phyloP scores from a whole-genome alignment of 805 yeast genomes.

The Vanderwaltozyma yarrowii region DNA sequence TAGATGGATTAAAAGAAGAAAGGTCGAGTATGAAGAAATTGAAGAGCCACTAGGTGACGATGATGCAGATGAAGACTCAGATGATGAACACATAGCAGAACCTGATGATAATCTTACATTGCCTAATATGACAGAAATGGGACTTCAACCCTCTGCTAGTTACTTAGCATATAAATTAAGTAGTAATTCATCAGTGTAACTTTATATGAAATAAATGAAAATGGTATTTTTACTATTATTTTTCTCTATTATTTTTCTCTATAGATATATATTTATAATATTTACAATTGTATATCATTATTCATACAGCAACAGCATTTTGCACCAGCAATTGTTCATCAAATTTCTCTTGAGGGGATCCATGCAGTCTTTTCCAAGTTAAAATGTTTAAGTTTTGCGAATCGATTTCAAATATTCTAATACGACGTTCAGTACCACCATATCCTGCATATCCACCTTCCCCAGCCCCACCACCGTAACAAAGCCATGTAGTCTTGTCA shows the following conservation, averaged over 20 bases:
- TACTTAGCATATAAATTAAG: slow-evolving; percentile 55
- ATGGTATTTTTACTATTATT: too few relatives aligned
- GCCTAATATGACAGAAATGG: slow-evolving; percentile 18
- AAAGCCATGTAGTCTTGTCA: slow-evolving; percentile 52
- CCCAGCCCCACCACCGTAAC: slow-evolving; percentile 91
- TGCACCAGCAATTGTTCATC: slow-evolving; percentile 27
- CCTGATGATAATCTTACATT: slow-evolving; percentile 13
- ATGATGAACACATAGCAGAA: slow-evolving; percentile 13
- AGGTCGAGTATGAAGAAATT: slow-evolving; percentile 17
- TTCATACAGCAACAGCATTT: background rate
- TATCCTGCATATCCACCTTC: slow-evolving; percentile 97
- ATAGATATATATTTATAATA: too few relatives aligned
- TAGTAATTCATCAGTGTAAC: background rate
- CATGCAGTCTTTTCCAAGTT: slow-evolving; percentile 69
- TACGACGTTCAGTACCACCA: slow-evolving; percentile 73
- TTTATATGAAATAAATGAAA: background rate
- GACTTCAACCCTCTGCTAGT: slow-evolving; percentile 55
- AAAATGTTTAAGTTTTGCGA: slow-evolving; percentile 31
- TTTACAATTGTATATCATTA: too few relatives aligned
- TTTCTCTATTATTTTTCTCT: too few relatives aligned
- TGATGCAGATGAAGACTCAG: slow-evolving; percentile 6
- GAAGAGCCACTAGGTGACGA: slow-evolving; percentile 12
- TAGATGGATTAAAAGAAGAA: slow-evolving; percentile 18
- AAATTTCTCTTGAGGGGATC: slow-evolving; percentile 36
- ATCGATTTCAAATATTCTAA: slow-evolving; percentile 64